Conservation (phyloP, 2,329 filamentous ascomycete genomes). For the Fusarium praegraminearum region DNA sequence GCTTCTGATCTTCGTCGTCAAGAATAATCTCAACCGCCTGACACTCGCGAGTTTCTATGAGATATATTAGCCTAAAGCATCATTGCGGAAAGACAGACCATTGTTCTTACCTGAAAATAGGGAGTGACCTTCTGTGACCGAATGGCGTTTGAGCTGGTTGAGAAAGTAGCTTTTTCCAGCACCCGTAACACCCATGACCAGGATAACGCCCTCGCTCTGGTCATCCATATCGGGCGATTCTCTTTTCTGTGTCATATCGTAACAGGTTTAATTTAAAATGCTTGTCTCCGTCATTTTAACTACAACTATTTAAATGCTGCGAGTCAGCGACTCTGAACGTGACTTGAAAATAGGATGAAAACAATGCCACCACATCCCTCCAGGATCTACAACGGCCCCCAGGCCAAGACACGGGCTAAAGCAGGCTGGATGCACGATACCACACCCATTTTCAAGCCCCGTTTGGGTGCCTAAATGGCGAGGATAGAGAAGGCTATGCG, state of each 20-base stretch:
- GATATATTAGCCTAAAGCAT: neutral
- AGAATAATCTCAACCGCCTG: slow-evolving; percentile 1
- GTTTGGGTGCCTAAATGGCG: neutral
- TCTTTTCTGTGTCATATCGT: neutral
- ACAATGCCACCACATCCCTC: neutral
- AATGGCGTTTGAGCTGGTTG: neutral
- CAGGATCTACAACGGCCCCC: neutral
- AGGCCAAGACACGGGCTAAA: neutral
- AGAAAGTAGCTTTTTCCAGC: slow-evolving; percentile 5
- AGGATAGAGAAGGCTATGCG: neutral
- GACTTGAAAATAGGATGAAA: neutral
- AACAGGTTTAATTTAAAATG: neutral
- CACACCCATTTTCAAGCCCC: neutral
- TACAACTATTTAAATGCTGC: neutral
- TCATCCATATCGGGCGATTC: neutral
- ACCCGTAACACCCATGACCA: slow-evolving; percentile 3
- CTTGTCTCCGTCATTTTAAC: no score
- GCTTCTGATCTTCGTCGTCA: neutral
- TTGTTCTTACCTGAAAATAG: neutral
- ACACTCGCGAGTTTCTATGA: neutral
- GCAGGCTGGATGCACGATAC: neutral
- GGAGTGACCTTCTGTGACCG: neutral
- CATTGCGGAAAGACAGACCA: fast-evolving
- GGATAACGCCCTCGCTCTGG: neutral
- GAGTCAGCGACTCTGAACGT: neutral